These are phyloP conservation scores for Thuja plicata DNA, from an alignment of 83 land plant genomes.

Conservation along the genomic window DNA sequence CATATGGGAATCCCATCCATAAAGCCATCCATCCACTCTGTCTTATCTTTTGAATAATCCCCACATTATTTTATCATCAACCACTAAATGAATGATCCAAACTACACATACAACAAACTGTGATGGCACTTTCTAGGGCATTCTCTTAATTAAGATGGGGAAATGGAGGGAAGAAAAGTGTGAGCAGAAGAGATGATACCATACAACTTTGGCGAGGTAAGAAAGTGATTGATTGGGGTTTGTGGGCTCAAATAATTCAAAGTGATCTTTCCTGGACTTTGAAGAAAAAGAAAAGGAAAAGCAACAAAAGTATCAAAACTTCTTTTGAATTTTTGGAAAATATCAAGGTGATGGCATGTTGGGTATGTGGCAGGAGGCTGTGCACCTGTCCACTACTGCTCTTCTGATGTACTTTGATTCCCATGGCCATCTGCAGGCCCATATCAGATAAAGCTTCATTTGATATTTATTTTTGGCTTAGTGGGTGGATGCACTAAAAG, in stretches of 20 bases:
- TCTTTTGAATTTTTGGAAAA: background rate
- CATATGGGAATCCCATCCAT: background rate
- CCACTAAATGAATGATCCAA: background rate
- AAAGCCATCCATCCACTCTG: background rate
- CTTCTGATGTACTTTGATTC: slow-evolving; percentile 3
- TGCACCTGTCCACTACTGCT: slow-evolving; percentile 12
- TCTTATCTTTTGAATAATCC: background rate
- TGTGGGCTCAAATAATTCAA: background rate
- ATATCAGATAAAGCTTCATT: background rate
- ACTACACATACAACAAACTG: background rate
- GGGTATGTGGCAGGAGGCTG: background rate
- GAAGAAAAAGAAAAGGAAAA: background rate
- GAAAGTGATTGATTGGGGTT: background rate
- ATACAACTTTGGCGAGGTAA: background rate
- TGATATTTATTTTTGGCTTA: background rate
- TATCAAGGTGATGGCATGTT: slow-evolving; percentile 2
- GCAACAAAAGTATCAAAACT: background rate
- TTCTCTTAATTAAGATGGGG: background rate
- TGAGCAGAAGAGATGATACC: background rate
- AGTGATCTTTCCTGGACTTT: background rate
- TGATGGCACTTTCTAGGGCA: background rate
- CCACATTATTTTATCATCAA: too few species aligned
- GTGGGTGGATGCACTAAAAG: background rate
- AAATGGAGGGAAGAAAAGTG: background rate
- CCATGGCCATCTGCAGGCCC: slow-evolving; percentile 3